These are phyloP conservation scores for Fraxinus cuspidata DNA, from an alignment of 257 asterid species.

Conservation along the genomic window DNA sequence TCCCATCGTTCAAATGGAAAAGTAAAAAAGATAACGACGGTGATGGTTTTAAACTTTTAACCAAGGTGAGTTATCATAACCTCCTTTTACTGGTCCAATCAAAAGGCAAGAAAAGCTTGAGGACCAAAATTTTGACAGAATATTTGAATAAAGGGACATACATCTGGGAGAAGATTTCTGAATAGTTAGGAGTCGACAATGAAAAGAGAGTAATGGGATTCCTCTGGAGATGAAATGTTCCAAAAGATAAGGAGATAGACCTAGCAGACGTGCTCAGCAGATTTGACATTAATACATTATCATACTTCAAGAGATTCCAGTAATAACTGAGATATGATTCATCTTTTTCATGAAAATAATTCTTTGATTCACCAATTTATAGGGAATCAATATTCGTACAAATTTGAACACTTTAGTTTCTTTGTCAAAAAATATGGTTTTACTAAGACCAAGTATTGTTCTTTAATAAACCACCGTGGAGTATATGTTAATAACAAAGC, in stretches of 20 bases:
- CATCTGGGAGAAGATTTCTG: constrained; percentile 27
- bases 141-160: constrained; percentile 34
- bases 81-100: constrained; percentile 34
- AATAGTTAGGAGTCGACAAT: constrained; percentile 36
- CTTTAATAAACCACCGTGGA: too few relatives aligned
- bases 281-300: constrained; percentile 30
- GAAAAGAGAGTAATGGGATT: constrained; percentile 27
- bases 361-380: not conserved
- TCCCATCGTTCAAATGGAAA: not conserved
- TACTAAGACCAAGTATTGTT: too few relatives aligned
- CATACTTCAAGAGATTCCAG: constrained; percentile 7
- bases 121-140: constrained; percentile 26
- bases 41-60: constrained; percentile 12
- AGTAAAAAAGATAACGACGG: not conserved
- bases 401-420: too few relatives aligned
- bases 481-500: too few relatives aligned
- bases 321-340: not conserved
- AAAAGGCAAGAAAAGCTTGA: constrained; percentile 32
- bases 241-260: constrained; percentile 61
- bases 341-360: not conserved
- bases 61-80: not conserved
- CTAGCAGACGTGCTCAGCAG: constrained; percentile 30
- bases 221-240: constrained; percentile 58
- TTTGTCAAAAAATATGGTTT: too few relatives aligned
- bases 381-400: too few relatives aligned